These are phyloP conservation scores for Saussurea involucrata DNA, from an alignment of 129 eudicot genomes.

Conservation along the genomic window DNA sequence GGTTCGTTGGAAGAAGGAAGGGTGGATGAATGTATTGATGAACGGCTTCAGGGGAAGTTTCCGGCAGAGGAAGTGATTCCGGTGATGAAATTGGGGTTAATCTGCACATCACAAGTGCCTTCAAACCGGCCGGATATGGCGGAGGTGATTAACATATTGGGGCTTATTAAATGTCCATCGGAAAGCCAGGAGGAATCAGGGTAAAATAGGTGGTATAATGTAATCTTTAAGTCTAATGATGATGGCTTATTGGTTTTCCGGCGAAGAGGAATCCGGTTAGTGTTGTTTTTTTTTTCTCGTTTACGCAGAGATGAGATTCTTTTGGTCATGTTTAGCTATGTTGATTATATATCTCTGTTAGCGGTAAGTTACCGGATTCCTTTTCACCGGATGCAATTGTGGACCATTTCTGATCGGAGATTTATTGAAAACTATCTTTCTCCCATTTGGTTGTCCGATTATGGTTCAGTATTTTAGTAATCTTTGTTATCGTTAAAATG, in stretches of 20 bases:
- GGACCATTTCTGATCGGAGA: conserved; percentile 26
- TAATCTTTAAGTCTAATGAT: not conserved
- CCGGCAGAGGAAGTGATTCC: conserved; percentile 84
- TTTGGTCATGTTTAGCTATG: conserved; percentile 20
- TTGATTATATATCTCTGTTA: conserved; percentile 16
- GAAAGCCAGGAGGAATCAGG: conserved; percentile 63
- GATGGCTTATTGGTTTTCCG: conserved; percentile 34
- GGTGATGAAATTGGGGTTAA: conserved; percentile 77
- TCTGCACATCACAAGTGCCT: conserved; percentile 97
- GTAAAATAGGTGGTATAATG: conserved; percentile 6
- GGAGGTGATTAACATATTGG: conserved; percentile 87
- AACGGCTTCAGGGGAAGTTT: conserved; percentile 65
- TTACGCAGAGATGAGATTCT: conserved; percentile 17
- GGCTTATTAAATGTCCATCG: conserved; percentile 80
- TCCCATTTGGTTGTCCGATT: conserved; percentile 9
- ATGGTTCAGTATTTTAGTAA: not conserved
- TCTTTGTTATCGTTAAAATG: too few species aligned
- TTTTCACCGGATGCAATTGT: conserved; percentile 67
- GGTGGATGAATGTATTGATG: conserved; percentile 91
- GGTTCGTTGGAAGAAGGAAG: conserved; percentile 80
- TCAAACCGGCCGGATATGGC: conserved; percentile 94
- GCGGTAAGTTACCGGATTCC: conserved; percentile 61
- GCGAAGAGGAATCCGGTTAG: conserved; percentile 69
- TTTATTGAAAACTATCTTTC: conserved; percentile 18
- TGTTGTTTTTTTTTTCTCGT: not conserved